Evolutionary conservation across 106 monocot species (phyloP).

Genomic region (Alisma plantagoaquatica): DNA sequence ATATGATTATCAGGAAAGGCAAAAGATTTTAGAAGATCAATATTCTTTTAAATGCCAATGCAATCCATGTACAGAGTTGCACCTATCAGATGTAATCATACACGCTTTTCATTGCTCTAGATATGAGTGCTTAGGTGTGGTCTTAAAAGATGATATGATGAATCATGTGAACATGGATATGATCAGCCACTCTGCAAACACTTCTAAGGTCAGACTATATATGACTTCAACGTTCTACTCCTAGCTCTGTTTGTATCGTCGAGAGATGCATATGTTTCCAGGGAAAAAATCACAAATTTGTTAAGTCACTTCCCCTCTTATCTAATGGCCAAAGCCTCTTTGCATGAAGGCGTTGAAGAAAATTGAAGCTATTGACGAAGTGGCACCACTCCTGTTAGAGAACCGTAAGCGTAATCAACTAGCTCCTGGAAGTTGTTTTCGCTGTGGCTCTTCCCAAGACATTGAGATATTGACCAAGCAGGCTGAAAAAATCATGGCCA

Average conservation of each 20-base stretch:
- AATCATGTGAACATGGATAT: constrained; percentile 16
- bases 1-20: constrained; percentile 44
- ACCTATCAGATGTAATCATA: constrained; percentile 67
- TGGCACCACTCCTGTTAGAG: constrained; percentile 36
- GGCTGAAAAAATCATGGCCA: constrained; percentile 18
- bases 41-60: constrained; percentile 83
- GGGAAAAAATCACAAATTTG: background rate
- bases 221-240: constrained; percentile 20
- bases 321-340: constrained; percentile 4
- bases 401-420: constrained; percentile 7
- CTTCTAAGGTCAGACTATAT: too few relatives aligned
- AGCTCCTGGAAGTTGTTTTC: constrained; percentile 50
- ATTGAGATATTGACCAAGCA: constrained; percentile 13
- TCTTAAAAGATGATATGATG: constrained; percentile 26
- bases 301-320: background rate
- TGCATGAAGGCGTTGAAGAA: constrained; percentile 18
- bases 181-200: too few relatives aligned
- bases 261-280: background rate
- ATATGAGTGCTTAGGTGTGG: constrained; percentile 50
- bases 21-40: constrained; percentile 46
- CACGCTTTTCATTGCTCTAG: constrained; percentile 59
- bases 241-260: constrained; percentile 2
- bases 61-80: constrained; percentile 50
- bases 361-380: constrained; percentile 25
- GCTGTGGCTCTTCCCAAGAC: constrained; percentile 39